A percentile compares a stretch with the other conserved stretches of the same genome.
Conservation (phyloP, 306 rosid genomes). For the Mucuna pruriens region DNA sequence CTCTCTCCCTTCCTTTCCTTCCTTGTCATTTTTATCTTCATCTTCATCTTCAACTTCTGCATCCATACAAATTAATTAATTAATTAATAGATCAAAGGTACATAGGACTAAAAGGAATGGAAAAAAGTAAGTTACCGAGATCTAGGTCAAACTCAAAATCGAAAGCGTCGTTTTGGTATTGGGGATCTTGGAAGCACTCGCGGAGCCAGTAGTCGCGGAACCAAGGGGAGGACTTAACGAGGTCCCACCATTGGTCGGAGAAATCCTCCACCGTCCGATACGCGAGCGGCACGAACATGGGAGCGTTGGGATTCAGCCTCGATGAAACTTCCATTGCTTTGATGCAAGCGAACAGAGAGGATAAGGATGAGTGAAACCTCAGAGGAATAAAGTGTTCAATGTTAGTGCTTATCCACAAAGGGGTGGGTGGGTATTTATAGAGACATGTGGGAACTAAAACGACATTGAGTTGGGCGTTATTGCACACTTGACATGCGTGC, state of each 20-base stretch:
- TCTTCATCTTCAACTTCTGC: conserved; percentile 47
- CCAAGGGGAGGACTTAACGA: conserved; percentile 78
- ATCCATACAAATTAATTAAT: neutral
- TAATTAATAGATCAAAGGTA: neutral
- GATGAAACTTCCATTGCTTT: conserved; percentile 48
- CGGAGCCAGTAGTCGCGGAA: conserved; percentile 93
- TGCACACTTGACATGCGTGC: conserved; percentile 26
- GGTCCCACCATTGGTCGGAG: conserved; percentile 89
- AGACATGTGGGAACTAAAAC: neutral
- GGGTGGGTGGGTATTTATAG: conserved; percentile 21
- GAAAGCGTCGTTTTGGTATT: conserved; percentile 34
- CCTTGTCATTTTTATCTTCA: too few species aligned
- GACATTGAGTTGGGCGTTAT: neutral
- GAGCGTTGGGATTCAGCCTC: conserved; percentile 81
- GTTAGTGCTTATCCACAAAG: conserved; percentile 23
- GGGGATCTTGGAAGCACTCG: conserved; percentile 87
- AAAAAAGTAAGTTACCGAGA: conserved; percentile 37
- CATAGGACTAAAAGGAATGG: accelerated
- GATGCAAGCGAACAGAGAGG: too few species aligned
- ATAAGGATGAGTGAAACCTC: neutral
- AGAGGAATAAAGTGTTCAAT: neutral
- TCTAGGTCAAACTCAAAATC: conserved; percentile 37
- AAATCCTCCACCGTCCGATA: conserved; percentile 88
- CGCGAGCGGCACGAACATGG: conserved; percentile 77
- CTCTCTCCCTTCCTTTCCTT: conserved; percentile 40